Evolutionary conservation across 1,284 basidiomycete species (phyloP).

Genomic region (Anthracocystis walkeri): DNA sequence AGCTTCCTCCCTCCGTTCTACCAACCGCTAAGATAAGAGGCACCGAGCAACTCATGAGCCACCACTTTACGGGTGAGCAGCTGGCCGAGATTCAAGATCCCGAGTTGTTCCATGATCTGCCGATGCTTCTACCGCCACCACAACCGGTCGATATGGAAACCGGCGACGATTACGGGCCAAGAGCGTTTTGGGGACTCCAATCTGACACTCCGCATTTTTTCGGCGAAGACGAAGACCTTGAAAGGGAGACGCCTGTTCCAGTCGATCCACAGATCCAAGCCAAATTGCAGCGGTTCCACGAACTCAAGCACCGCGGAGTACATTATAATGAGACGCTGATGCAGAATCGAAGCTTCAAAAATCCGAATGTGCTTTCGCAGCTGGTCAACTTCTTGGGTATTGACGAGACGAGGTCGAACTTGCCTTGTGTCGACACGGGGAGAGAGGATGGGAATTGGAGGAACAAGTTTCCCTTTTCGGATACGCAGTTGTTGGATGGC

Average conservation of each 20-base stretch:
- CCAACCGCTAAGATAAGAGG: constrained; percentile 12
- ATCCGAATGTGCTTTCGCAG: constrained; percentile 91
- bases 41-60: not conserved
- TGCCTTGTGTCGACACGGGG: constrained; percentile 19
- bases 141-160: not conserved
- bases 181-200: constrained; percentile 23
- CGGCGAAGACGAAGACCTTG: not conserved
- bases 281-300: constrained; percentile 80
- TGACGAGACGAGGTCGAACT: constrained; percentile 75
- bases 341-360: constrained; percentile 88
- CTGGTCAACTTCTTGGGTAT: constrained; percentile 91
- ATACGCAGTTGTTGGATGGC: constrained; percentile 16
- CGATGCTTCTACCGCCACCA: constrained; percentile 19
- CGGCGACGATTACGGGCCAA: not conserved
- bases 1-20: not conserved
- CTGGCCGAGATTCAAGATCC: constrained; percentile 23
- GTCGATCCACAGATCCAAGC: constrained; percentile 22
- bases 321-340: constrained; percentile 95
- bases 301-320: constrained; percentile 75
- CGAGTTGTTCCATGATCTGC: constrained; percentile 12
- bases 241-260: not conserved
- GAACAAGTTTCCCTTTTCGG: constrained; percentile 15
- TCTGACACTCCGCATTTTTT: not conserved
- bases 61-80: not conserved
- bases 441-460: constrained; percentile 11